Evolutionary conservation across 2,329 filamentous ascomycete genomes (phyloP).

Genomic region (Aspergillus sp.): DNA sequence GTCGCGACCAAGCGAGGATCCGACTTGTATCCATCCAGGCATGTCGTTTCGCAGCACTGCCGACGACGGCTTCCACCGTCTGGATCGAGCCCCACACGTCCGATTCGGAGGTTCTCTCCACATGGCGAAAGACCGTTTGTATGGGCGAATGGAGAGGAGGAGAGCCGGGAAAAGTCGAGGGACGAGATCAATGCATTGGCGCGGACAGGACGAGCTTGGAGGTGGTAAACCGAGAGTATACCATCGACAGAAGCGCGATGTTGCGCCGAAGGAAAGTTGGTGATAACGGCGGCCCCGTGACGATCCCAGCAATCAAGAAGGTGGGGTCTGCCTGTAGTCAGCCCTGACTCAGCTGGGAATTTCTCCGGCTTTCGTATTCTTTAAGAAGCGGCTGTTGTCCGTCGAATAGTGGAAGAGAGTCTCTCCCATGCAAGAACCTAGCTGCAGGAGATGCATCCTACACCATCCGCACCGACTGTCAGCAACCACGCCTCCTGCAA

Average conservation of each 20-base stretch:
- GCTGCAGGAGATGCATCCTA: no score
- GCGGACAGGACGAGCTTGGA: no score
- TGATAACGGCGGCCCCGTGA: background rate
- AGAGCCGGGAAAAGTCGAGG: no score
- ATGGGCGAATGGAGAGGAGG: no score
- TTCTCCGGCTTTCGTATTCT: background rate
- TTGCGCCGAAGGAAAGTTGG: background rate
- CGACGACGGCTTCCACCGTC: slow-evolving; percentile 2
- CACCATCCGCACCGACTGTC: no score
- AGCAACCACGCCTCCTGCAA: no score
- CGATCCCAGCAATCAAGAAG: background rate
- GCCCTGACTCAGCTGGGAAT: background rate
- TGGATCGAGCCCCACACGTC: slow-evolving; percentile 4
- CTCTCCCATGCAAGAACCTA: no score
- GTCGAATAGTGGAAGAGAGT: no score
- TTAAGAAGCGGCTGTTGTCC: no score
- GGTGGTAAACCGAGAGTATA: no score
- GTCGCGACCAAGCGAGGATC: background rate
- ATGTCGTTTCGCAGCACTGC: background rate
- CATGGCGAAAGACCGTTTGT: background rate
- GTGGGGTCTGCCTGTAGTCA: background rate
- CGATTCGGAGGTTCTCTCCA: slow-evolving; percentile 2
- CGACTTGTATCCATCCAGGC: slow-evolving; percentile 1
- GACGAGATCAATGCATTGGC: no score
- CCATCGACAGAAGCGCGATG: background rate